Evolutionary conservation across 805 yeast species (phyloP).

Genomic region (Nadsonia fulvescens): DNA sequence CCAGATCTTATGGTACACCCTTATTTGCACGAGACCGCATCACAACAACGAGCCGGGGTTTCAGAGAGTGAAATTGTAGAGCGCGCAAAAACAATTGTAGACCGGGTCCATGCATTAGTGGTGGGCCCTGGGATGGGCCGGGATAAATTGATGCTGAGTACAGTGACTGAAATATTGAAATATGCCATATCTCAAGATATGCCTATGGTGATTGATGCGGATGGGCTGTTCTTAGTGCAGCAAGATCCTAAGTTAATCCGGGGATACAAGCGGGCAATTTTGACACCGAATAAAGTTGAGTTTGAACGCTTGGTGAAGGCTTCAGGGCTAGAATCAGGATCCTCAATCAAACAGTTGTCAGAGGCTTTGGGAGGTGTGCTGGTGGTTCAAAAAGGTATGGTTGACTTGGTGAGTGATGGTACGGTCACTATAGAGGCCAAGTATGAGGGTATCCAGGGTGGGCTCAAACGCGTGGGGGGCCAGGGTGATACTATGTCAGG

Average conservation of each 20-base stretch:
- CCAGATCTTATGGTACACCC: conserved; percentile 97
- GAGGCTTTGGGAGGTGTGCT: conserved; percentile 35
- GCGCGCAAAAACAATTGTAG: conserved; percentile 35
- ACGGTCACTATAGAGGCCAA: no score
- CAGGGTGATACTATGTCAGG: conserved; percentile 94
- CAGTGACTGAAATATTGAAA: conserved; percentile 38
- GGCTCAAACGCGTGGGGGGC: conserved; percentile 76
- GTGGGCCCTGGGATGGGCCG: conserved; percentile 93
- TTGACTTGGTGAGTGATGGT: conserved; percentile 38
- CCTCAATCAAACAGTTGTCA: conserved; percentile 26
- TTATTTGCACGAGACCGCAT: conserved; percentile 38
- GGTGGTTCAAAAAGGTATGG: conserved; percentile 54
- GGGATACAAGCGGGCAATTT: conserved; percentile 40
- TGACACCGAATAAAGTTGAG: conserved; percentile 87
- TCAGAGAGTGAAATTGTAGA: conserved; percentile 26
- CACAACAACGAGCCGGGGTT: conserved; percentile 11
- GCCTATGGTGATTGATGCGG: conserved; percentile 83
- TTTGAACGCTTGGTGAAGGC: conserved; percentile 49
- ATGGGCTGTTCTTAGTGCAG: conserved; percentile 56
- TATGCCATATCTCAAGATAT: conserved; percentile 36
- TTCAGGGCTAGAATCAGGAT: conserved; percentile 15
- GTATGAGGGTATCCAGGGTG: conserved; percentile 48
- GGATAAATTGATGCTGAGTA: conserved; percentile 45
- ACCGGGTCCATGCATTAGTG: conserved; percentile 62
- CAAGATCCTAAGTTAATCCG: conserved; percentile 34